Evolutionary conservation across 2,329 filamentous ascomycete species (phyloP), one percentile per base, ranked within the genome.

Genomic region (Fragosphaeria purpurea): DNA sequence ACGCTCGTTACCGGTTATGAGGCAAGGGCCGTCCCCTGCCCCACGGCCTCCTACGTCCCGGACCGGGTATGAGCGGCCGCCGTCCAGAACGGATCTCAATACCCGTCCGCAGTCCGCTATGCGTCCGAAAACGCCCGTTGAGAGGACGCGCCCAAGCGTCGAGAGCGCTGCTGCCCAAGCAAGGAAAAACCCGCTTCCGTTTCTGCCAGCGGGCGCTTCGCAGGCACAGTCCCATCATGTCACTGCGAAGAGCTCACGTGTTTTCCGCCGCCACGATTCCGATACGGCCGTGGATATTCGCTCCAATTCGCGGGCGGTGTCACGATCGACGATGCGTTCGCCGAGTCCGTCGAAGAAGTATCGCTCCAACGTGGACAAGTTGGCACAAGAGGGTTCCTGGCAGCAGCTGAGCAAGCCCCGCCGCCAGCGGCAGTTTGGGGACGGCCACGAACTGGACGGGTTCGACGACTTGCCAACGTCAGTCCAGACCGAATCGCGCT

Each of bases 401-500:
- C 80, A 85, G 57, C 82, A 85, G 44, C 69, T 95, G 53, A 90
- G 79, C 55, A 86, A 83, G 63, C 88, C 88, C 4, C 75, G 79
- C 38, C 75, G 81, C 41, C 73, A 75, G 53, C 77, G 82, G 44
- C 81, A 87, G 60, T 98, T 94, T 68, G 93, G 93, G 10, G 88
- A 96, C 65, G 93, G 93, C 12, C 86, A 85, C 53, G 93, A 98
- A 66, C 75, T 98, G 37, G 91, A 97, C 58, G 82, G 79, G 3
- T 97, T 98, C 63, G 93, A 98, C 63, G 93, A 98, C 66, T 71
- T 98, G 50, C 91, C 91, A 1, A 97, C 90, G 0, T 96, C 90
- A 12, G 81, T 77, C 10, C 80, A 85, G 53, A 77, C 81, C 11
- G 93, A 98, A 67, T 88, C 82, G 55, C 86, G 81, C 59, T 98